These are phyloP conservation scores for Amphichorda felina DNA, from an alignment of 2,329 filamentous ascomycete species.

Conservation along the genomic window DNA sequence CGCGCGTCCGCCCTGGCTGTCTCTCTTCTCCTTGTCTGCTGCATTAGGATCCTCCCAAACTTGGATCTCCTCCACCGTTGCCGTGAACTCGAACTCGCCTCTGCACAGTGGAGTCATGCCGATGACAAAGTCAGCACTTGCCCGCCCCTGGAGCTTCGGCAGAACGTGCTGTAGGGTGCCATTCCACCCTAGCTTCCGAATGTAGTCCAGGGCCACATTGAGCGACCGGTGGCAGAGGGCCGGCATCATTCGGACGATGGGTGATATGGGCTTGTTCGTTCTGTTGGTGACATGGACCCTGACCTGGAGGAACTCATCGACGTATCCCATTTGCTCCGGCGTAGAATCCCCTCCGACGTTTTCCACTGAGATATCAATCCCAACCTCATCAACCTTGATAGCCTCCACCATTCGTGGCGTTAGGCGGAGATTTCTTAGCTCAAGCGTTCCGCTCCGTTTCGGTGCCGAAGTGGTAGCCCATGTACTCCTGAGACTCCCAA, in stretches of 20 bases:
- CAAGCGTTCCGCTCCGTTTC: constrained; percentile 53
- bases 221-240: constrained; percentile 61
- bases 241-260: constrained; percentile 66
- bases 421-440: constrained; percentile 65
- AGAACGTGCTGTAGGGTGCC: constrained; percentile 70
- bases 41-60: constrained; percentile 28
- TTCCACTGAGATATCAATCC: constrained; percentile 48
- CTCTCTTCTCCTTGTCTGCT: constrained; percentile 9
- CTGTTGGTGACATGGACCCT: constrained; percentile 65
- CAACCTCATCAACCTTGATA: constrained; percentile 69
- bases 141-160: constrained; percentile 46
- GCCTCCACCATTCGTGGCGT: constrained; percentile 71
- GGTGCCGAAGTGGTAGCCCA: constrained; percentile 52
- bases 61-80: constrained; percentile 68
- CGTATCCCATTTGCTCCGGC: constrained; percentile 16
- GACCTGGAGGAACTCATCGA: constrained; percentile 52
- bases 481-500: constrained; percentile 56
- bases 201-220: constrained; percentile 66
- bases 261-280: constrained; percentile 52
- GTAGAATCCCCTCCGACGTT: constrained; percentile 9
- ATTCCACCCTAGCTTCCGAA: constrained; percentile 74
- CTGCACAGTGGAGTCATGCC: constrained; percentile 66
- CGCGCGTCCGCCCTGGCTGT: constrained; percentile 14
- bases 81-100: constrained; percentile 74
- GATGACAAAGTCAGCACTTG: constrained; percentile 48